Evolutionary conservation across 441 rosid species (phyloP).

Genomic region (Brassica hybrid): DNA sequence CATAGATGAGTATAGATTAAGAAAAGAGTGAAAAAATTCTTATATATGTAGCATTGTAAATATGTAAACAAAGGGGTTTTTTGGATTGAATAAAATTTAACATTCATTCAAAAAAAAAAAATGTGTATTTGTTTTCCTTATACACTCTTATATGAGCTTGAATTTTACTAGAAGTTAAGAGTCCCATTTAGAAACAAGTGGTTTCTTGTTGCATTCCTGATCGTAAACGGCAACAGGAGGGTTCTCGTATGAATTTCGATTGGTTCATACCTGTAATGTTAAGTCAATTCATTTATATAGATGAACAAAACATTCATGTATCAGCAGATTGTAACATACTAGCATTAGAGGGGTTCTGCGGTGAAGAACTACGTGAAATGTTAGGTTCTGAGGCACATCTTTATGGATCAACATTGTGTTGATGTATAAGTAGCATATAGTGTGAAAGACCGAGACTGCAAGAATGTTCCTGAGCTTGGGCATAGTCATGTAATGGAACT

Average conservation of each 20-base stretch:
- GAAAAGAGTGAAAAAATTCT: no score
- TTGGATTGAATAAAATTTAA: no score
- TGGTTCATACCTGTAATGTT: background rate
- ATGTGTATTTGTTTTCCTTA: no score
- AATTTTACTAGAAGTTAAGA: no score
- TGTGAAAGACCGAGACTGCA: constrained; percentile 81
- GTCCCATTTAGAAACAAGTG: background rate
- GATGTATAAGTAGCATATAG: constrained; percentile 74
- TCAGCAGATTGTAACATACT: constrained; percentile 86
- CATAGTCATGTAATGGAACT: constrained; percentile 85
- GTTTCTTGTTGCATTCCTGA: background rate
- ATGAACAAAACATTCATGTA: constrained; percentile 20
- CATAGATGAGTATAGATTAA: no score
- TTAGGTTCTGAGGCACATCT: constrained; percentile 99
- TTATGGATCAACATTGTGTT: constrained; percentile 54
- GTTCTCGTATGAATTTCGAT: background rate
- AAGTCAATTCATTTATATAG: constrained; percentile 10
- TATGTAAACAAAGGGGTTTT: no score
- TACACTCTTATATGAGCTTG: no score
- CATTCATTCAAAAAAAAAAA: no score
- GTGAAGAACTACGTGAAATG: constrained; percentile 96
- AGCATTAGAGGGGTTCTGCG: constrained; percentile 94
- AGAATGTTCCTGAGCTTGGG: constrained; percentile 82
- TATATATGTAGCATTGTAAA: no score
- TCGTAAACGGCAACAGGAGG: background rate